phyloP scores from a whole-genome alignment of 208 protist genomes.

The Vickermania spadyakhi region DNA sequence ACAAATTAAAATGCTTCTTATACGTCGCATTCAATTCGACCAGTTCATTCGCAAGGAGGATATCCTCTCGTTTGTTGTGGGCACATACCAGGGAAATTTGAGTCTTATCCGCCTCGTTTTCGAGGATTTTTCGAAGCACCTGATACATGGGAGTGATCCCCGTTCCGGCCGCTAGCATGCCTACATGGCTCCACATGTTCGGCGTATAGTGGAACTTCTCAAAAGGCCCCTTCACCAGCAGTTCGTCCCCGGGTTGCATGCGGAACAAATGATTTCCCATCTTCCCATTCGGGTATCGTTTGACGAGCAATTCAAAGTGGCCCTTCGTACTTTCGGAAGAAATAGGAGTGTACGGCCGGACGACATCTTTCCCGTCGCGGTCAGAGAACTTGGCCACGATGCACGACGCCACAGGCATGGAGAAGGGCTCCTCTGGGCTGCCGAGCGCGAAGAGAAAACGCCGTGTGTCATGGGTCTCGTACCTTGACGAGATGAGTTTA shows the following conservation, averaged over 20 bases:
- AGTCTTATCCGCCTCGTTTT: slow-evolving; percentile 75
- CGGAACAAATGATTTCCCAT: slow-evolving; percentile 88
- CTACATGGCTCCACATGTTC: slow-evolving; percentile 82
- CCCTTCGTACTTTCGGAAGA: slow-evolving; percentile 57
- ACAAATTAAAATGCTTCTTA: slow-evolving; percentile 77
- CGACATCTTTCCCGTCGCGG: slow-evolving; percentile 73
- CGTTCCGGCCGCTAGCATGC: slow-evolving; percentile 87
- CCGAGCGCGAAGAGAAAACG: slow-evolving; percentile 72
- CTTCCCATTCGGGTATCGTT: slow-evolving; percentile 81
- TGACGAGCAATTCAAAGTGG: slow-evolving; percentile 76
- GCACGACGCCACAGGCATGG: slow-evolving; percentile 64
- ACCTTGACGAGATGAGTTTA: slow-evolving; percentile 73
- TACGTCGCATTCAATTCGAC: slow-evolving; percentile 66
- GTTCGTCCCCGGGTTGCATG: slow-evolving; percentile 83
- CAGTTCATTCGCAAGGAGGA: slow-evolving; percentile 86
- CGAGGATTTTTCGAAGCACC: slow-evolving; percentile 61
- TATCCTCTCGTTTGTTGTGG: slow-evolving; percentile 86
- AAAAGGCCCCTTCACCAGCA: slow-evolving; percentile 88
- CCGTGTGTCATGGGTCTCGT: slow-evolving; percentile 82
- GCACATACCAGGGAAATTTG: slow-evolving; percentile 83
- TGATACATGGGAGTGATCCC: slow-evolving; percentile 92
- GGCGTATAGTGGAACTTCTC: slow-evolving; percentile 83
- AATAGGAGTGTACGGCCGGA: slow-evolving; percentile 86
- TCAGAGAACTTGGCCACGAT: slow-evolving; percentile 73
- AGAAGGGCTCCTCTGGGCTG: slow-evolving; percentile 29